phyloP scores from a whole-genome alignment of 179 eudicot species.

The Amaranthus tricolor region DNA sequence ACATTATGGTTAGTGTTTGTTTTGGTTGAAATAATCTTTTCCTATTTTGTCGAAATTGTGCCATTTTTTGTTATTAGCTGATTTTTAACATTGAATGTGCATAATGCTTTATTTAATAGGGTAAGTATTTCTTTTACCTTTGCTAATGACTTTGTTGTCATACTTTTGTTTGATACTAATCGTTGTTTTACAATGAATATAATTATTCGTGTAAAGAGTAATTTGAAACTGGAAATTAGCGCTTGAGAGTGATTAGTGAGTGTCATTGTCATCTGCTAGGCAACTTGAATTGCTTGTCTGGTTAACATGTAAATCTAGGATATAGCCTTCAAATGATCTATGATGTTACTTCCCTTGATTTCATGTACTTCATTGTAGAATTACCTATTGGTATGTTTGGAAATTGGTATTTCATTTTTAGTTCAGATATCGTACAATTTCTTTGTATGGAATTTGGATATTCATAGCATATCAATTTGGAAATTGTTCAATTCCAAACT shows the following conservation, averaged over 20 bases:
- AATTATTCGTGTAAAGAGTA: background rate
- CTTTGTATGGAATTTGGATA: too few species aligned
- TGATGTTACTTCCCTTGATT: background rate
- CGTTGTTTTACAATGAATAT: background rate
- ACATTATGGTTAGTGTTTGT: conserved; percentile 67
- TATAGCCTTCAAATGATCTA: background rate
- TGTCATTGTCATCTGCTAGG: background rate
- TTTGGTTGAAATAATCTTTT: background rate
- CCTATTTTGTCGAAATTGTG: background rate
- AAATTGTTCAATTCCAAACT: too few species aligned
- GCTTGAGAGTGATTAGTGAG: background rate
- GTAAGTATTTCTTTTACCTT: background rate
- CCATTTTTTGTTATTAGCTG: too few species aligned
- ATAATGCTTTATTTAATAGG: background rate
- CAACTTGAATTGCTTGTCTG: background rate
- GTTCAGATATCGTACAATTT: too few species aligned
- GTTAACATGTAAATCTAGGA: background rate
- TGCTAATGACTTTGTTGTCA: background rate
- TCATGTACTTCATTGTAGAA: background rate
- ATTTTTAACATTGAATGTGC: background rate
- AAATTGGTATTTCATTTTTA: too few species aligned
- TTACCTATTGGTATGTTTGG: too few species aligned
- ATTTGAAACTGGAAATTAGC: background rate
- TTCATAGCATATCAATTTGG: too few species aligned
- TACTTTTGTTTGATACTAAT: background rate